Percentiles rank a stretch among this genome's conserved stretches.
Conservation (phyloP, 352 stramenopile species). For the Pythium aphanidermatum region DNA sequence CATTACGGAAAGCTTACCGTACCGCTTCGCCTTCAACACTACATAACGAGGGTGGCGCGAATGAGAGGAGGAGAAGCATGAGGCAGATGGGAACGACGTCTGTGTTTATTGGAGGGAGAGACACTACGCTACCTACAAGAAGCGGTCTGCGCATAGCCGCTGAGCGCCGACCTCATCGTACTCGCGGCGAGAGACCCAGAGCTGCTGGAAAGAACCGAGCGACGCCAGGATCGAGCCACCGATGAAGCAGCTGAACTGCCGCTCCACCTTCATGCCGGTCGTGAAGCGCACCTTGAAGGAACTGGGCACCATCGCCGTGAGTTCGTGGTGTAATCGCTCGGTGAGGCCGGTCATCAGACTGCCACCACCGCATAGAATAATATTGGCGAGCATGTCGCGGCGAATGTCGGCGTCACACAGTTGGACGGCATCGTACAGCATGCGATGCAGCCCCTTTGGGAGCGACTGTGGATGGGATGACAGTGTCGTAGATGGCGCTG, state of each 20-base stretch:
- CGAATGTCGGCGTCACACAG: conserved; percentile 77
- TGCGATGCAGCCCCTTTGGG: conserved; percentile 62
- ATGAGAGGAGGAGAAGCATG: no score
- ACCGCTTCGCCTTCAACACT: no score
- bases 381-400: conserved; percentile 81
- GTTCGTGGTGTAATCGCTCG: conserved; percentile 72
- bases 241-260: conserved; percentile 86
- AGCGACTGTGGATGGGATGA: conserved; percentile 37
- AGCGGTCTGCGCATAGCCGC: conserved; percentile 61
- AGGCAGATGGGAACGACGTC: not conserved
- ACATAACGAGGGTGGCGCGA: no score
- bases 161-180: conserved; percentile 76
- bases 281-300: conserved; percentile 87
- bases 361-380: conserved; percentile 82
- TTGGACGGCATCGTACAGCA: conserved; percentile 83
- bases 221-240: conserved; percentile 83
- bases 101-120: not conserved
- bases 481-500: no score
- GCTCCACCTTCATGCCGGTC: conserved; percentile 74
- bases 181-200: conserved; percentile 84
- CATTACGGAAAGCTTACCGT: no score
- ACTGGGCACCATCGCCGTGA: conserved; percentile 71
- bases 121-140: conserved; percentile 24
- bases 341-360: conserved; percentile 69
- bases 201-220: conserved; percentile 83